A percentile compares a stretch with the other conserved stretches of the same genome.
phyloP scores from a whole-genome alignment of 1,284 basidiomycete species.

The Ceratobasidium sp. region DNA sequence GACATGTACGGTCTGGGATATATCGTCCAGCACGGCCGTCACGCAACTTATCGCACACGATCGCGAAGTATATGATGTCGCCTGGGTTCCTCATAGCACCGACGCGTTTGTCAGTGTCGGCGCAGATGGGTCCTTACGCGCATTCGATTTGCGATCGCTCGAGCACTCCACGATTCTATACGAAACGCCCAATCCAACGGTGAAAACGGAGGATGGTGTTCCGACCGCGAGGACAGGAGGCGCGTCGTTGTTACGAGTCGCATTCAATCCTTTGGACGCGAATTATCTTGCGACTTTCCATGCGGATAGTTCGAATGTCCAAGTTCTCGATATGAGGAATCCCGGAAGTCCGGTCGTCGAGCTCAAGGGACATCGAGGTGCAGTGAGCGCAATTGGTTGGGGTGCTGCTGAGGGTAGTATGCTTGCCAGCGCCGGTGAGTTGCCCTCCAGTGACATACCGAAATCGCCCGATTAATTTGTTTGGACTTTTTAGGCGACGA shows the following conservation, averaged over 20 bases:
- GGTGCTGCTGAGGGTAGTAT: slow-evolving; percentile 80
- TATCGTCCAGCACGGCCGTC: slow-evolving; percentile 93
- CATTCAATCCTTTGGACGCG: slow-evolving; percentile 85
- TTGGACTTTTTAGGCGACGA: slow-evolving; percentile 73
- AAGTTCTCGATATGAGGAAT: slow-evolving; percentile 93
- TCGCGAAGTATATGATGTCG: slow-evolving; percentile 96
- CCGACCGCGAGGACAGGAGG: slow-evolving; percentile 60
- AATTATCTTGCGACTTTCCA: slow-evolving; percentile 95
- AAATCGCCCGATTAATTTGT: background rate
- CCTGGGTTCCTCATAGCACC: slow-evolving; percentile 97
- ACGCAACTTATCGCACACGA: slow-evolving; percentile 99
- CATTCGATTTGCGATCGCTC: slow-evolving; percentile 93
- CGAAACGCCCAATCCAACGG: slow-evolving; percentile 70
- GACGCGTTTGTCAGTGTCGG: slow-evolving; percentile 99
- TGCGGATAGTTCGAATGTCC: slow-evolving; percentile 84
- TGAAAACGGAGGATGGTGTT: slow-evolving; percentile 46
- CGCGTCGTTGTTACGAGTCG: slow-evolving; percentile 81
- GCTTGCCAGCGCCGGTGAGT: slow-evolving; percentile 81
- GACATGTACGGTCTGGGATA: slow-evolving; percentile 96
- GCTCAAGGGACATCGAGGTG: slow-evolving; percentile 76
- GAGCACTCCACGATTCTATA: slow-evolving; percentile 99
- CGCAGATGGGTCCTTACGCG: slow-evolving; percentile 94
- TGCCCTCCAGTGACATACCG: background rate
- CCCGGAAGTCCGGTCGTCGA: slow-evolving; percentile 94
- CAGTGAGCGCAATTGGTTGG: slow-evolving; percentile 88